Evolutionary conservation across 768 basidiomycete genomes (phyloP), one percentile per base, ranked within the genome.

Genomic region (Auricularia sp.): DNA sequence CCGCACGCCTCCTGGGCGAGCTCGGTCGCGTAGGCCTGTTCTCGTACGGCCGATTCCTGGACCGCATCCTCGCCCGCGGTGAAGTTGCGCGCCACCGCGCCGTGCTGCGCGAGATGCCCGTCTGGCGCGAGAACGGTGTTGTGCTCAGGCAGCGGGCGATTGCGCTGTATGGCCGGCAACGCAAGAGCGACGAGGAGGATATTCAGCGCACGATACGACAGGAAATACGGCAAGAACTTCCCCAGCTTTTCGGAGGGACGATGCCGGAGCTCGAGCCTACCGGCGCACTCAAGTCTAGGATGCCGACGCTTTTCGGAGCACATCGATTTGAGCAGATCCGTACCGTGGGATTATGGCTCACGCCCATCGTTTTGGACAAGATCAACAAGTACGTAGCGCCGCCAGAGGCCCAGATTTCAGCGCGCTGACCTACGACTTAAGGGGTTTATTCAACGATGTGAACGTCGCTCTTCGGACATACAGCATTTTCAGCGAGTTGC

Each of bases 1-100:
- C 91, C 34, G 81, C 89, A 10, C 75, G 86, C 16, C 75, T 93
- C 6, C 90, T 85, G 64, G 90, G 86, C 3, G 85, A 88, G 71
- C 80, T 94, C 1, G 82, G 89, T 13, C 84, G 85, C 71, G 75
- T 77, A n/a, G 84, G 82, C 14, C 71, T 91, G 21, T 92, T 92
- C 72, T 88, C 87, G 7, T 92, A 90, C 69, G 78, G 83, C 14
- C 80, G 79, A 51, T 93, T 92, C 70, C 82, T 92, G 45, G 89
- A 91, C 70, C 83, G 89, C 51, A 78, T 93, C n/a, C 84, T 94
- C 64, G 90, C 90, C 3, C 82, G 92, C 18, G 86, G 89, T 8
- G 91, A 92, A 71, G 69, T 74, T 0, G 88, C 85, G 6, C 84
- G 85, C 16, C 90, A 93, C 73, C 81, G 86, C 33, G 78, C 82